Evolutionary conservation across 1,284 basidiomycete genomes (phyloP), one percentile per base, ranked within the genome.

Genomic region (Melampsora larici-populina): DNA sequence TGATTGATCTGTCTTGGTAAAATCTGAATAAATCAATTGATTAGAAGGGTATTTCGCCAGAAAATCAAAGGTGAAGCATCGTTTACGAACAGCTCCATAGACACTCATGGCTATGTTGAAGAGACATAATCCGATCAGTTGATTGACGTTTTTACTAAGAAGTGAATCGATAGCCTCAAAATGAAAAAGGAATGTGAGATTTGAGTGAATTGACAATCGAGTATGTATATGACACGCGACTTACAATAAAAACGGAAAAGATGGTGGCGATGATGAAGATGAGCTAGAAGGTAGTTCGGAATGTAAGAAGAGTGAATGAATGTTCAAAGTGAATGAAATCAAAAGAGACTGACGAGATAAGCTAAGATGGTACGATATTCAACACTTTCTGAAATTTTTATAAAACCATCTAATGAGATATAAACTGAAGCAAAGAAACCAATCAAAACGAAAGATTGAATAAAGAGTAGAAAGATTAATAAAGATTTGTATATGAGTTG

Each of bases 231-330:
- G 36, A 6, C 6, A 55, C 6, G 5, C 49, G 7, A 73, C 70
- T 63, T 40, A 75, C 72, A 33, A 75, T 75, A 31, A 66, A 75
- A 29, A 75, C 51, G 21, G 63, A 63, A 40, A 75, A 75, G n/a
- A 75, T 26, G 13, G 46, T 75, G 1, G 72, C 72, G n/a, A 75
- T 75, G 43, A 64, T 75, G 31, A 75, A 75, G 21, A 75, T 75
- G 15, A 75, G 26, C 71, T 73, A 29, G 33, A 21, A 7, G n/a
- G 51, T 21, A 24, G 13, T 24, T 11, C 9, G 7, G 6, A 49
- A 69, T 40, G 64, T 40, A 18, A 55, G 55, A 70, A 4, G n/a
- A 62, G 15, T 17, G 2, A 46, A 43, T 36, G 5, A 36, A 55
- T 29, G 36, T 24, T 49, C 33, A 70, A 60, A 58, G 62, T 49